Conservation (phyloP, 78 protist genomes). For the Parvularia atlantis region DNA sequence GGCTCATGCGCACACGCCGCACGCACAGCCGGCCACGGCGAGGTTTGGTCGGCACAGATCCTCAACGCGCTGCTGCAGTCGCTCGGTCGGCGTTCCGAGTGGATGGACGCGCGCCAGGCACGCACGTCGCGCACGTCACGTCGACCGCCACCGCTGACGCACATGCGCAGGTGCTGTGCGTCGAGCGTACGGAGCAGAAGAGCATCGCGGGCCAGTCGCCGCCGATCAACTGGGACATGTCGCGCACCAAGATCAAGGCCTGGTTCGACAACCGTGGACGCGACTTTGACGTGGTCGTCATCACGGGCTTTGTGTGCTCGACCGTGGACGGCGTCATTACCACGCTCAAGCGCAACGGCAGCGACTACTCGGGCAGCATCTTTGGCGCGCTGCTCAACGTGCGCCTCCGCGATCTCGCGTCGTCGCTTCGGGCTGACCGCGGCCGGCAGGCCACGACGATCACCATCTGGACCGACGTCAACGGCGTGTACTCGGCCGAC, state of each 20-base stretch:
- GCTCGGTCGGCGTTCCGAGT: neutral
- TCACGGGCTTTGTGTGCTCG: constrained; percentile 1
- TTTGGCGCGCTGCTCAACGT: constrained; percentile 17
- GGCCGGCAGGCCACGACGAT: constrained; percentile 16
- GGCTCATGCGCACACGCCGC: no score
- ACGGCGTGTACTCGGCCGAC: constrained; percentile 50
- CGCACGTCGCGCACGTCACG: no score
- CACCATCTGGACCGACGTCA: constrained; percentile 59
- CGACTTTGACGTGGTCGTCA: neutral
- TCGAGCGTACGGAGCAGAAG: neutral
- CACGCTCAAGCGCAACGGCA: constrained; percentile 39
- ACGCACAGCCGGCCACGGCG: constrained; percentile 51
- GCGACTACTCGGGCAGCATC: constrained; percentile 52
- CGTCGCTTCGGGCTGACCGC: no score
- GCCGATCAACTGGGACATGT: neutral
- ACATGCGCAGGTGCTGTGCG: constrained; percentile 2
- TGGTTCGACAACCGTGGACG: constrained; percentile 11
- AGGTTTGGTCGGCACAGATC: constrained; percentile 35
- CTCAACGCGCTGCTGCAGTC: neutral
- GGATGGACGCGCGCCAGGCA: constrained; percentile 4
- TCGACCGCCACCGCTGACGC: no score
- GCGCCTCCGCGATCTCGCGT: neutral
- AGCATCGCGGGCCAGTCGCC: constrained; percentile 4
- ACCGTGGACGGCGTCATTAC: constrained; percentile 10
- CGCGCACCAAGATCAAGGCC: neutral